These are phyloP conservation scores for Cercospora sojina DNA, from an alignment of 2,329 filamentous ascomycete genomes.

Conservation along the genomic window DNA sequence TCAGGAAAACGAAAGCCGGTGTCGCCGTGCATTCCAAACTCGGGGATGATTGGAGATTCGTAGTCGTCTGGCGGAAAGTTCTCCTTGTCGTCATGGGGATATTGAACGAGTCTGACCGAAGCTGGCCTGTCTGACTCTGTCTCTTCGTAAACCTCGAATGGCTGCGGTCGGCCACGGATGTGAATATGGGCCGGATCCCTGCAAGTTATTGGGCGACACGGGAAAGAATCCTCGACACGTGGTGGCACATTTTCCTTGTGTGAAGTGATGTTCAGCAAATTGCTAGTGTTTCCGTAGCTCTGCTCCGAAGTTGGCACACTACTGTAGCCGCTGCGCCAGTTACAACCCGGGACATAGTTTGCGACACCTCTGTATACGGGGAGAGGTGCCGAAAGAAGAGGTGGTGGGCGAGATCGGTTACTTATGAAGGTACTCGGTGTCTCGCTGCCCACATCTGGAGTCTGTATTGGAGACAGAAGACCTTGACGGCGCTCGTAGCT, in stretches of 20 bases:
- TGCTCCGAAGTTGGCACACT: constrained; percentile 35
- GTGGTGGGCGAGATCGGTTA: neutral
- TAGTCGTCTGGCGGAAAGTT: constrained; percentile 21
- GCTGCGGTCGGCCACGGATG: neutral
- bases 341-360: neutral
- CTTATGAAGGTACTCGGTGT: neutral
- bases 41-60: constrained; percentile 5
- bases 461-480: constrained; percentile 15
- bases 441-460: constrained; percentile 9
- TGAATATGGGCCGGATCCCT: constrained; percentile 16
- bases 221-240: neutral
- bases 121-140: neutral
- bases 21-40: constrained; percentile 5
- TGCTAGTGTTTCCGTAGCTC: constrained; percentile 36
- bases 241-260: neutral
- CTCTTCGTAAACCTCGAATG: constrained; percentile 1
- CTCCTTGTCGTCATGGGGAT: constrained; percentile 24
- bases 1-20: neutral
- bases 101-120: neutral
- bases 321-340: constrained; percentile 20
- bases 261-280: constrained; percentile 32
- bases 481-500: constrained; percentile 5
- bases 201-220: constrained; percentile 14
- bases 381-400: constrained; percentile 23
- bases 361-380: constrained; percentile 16